Percentiles rank a stretch among this genome's conserved stretches.
These are phyloP conservation scores for Dryas integrifolia DNA, from an alignment of 331 rosid species.

Conservation along the genomic window DNA sequence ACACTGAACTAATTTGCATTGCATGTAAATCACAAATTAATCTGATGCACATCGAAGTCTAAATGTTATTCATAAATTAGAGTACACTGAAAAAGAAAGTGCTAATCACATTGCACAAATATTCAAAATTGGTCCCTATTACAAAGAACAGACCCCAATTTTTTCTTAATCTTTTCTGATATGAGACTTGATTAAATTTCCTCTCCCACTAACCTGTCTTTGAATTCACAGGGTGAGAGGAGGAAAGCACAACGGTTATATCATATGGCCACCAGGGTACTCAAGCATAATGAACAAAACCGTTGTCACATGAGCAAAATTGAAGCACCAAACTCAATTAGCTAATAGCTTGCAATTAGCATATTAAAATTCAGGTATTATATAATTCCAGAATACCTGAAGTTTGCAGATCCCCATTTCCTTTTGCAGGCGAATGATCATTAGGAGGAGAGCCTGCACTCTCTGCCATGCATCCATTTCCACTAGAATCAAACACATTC, in stretches of 20 bases:
- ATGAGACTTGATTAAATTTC: not conserved
- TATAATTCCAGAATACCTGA: conserved; percentile 9
- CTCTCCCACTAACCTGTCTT: not conserved
- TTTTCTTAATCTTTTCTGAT: too few relatives aligned
- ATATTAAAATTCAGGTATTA: not conserved
- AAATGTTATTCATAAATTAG: not conserved
- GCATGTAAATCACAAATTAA: not conserved
- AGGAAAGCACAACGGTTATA: not conserved
- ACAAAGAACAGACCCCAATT: too few relatives aligned
- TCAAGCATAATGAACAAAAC: not conserved
- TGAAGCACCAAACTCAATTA: not conserved
- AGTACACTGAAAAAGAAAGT: not conserved
- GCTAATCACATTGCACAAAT: too few relatives aligned
- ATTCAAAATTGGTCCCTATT: too few relatives aligned
- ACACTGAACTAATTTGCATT: not conserved
- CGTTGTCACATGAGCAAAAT: not conserved
- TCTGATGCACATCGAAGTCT: not conserved
- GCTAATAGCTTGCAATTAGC: not conserved
- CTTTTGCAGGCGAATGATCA: not conserved
- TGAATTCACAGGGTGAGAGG: not conserved
- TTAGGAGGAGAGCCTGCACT: not conserved
- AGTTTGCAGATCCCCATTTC: not conserved
- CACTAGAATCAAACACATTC: conserved; percentile 3
- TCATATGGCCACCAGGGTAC: not conserved
- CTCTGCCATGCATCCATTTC: not conserved